A percentile compares a stretch with the other conserved stretches of the same genome.
These are phyloP conservation scores for Aspergillus indologenus DNA, from an alignment of 495 filamentous ascomycete species.

Conservation along the genomic window DNA sequence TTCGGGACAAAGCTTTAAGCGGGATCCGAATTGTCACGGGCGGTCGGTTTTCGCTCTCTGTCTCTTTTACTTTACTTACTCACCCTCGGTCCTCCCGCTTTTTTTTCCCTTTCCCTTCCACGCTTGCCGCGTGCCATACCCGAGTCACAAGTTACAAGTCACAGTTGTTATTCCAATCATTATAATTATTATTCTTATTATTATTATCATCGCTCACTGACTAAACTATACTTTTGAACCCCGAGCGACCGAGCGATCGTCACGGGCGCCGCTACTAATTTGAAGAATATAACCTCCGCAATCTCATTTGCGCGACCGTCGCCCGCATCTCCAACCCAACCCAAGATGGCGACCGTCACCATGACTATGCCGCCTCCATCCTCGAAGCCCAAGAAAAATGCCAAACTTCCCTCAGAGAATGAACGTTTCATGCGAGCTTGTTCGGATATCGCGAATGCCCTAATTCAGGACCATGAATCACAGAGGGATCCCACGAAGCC, in stretches of 20 bases:
- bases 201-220: too few relatives aligned
- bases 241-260: too few relatives aligned
- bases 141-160: not conserved
- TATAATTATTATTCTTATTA: too few relatives aligned
- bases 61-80: constrained; percentile 26
- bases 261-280: not conserved
- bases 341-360: constrained; percentile 60
- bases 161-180: too few relatives aligned
- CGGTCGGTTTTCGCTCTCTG: constrained; percentile 31
- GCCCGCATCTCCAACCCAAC: not conserved
- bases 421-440: constrained; percentile 91
- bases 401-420: constrained; percentile 81
- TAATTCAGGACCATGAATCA: constrained; percentile 90
- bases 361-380: constrained; percentile 55
- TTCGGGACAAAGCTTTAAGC: constrained; percentile 48
- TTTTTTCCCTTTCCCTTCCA: not conserved
- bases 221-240: too few relatives aligned
- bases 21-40: constrained; percentile 34
- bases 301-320: not conserved
- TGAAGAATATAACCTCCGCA: not conserved
- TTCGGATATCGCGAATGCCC: constrained; percentile 86
- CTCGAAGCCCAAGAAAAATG: constrained; percentile 59
- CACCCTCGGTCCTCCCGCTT: constrained; percentile 11
- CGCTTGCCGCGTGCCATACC: not conserved
- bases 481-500: constrained; percentile 65